Evolutionary conservation across 768 basidiomycete species (phyloP).

Genomic region (Trametes cingulata): DNA sequence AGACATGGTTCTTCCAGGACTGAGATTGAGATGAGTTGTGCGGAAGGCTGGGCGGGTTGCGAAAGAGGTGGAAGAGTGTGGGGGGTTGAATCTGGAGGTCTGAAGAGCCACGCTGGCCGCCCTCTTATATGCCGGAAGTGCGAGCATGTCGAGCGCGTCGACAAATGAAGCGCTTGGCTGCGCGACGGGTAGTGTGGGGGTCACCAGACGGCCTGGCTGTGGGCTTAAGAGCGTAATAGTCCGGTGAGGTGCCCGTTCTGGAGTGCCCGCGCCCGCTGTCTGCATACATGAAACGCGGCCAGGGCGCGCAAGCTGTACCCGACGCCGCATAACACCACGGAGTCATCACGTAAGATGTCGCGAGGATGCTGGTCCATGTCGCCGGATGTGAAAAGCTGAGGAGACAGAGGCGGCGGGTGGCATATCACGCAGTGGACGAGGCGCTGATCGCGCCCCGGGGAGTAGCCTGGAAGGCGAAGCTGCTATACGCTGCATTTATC

Average conservation of each 20-base stretch:
- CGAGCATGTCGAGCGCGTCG: conserved; percentile 2
- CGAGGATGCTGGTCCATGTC: background rate
- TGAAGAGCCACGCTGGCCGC: background rate
- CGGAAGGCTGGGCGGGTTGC: background rate
- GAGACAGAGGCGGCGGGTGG: no score
- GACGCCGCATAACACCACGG: background rate
- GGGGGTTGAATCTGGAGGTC: background rate
- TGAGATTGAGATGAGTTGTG: background rate
- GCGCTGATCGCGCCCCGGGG: no score
- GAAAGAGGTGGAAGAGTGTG: background rate
- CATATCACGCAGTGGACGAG: no score
- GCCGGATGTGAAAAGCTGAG: no score
- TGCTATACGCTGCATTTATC: no score
- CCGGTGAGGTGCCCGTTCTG: background rate
- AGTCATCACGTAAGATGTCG: background rate
- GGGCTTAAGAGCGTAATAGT: background rate
- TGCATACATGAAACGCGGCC: background rate
- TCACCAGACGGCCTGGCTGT: background rate
- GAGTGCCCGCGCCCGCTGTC: background rate
- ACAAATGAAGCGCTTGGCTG: background rate
- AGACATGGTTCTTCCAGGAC: conserved; percentile 14
- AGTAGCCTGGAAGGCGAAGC: no score
- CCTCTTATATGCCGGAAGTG: conserved; percentile 8
- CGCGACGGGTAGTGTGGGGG: background rate
- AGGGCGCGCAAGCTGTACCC: background rate